Base-by-base conservation (phyloP, 2,329 filamentous ascomycete species). In the Golovinomyces cichoracearum region DNA sequence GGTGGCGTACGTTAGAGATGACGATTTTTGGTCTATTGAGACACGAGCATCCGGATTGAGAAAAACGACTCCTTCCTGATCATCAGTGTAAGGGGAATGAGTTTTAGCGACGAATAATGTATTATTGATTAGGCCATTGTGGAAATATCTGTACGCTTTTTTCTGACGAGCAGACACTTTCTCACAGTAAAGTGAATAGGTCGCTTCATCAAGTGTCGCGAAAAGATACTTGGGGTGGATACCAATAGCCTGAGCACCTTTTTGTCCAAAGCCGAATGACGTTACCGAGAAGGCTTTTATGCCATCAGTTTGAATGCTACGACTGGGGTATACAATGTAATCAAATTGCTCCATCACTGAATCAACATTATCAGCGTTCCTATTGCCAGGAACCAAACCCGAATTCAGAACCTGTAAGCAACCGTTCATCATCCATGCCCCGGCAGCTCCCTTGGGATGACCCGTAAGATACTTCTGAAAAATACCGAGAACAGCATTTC, bases 351-450 rank as follows among this genome's bases (percentile, higher is more conserved):
- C 88, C 82, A 98, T 92, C 57, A 86, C 72, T 62, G 86, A 76
- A 63, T 98, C 90, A 49, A 98, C 78, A 57, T 98, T 98, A 69
- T 98, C 90, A 47, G 90, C 90, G 58, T 98, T 98, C 60, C 86
- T 81, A 69, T 98, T 98, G 51, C 90, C 90, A 13, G 90, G 90
- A 22, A 98, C 88, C 46, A 98, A 71, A 61, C 90, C 90, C 47
- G 74, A 80, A 70, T 95, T 93, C 58, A 98, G 75, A 42, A 94
- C 84, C 65, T 98, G 90, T 63, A 98, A 69, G 64, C 83, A 90
- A 55, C 90, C 90, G 70, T 98, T 98, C 74, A 98, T 78, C 90
- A 98, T 98, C 86, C 90, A 98, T 45, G 88, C 90, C 70, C 90
- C 90, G 52, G 90, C 90, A 59, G 90, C 88, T 78, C 90, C 90